Base-by-base conservation (phyloP, 2,329 filamentous ascomycete genomes). In the Talaromyces sp. region DNA sequence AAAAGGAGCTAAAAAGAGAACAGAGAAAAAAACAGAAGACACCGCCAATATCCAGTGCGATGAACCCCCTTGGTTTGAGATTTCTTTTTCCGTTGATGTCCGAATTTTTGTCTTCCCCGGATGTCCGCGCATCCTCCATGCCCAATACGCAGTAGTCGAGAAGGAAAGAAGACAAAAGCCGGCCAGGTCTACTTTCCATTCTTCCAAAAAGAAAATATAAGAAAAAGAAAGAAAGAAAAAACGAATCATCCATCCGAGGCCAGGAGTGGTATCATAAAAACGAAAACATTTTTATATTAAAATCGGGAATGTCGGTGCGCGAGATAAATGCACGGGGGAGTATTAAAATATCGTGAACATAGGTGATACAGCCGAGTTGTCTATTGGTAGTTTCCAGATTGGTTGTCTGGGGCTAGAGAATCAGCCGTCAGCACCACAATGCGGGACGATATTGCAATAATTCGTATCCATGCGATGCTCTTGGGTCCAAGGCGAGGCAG, bases 371-470 rank as follows among this genome's bases (percentile, higher is more conserved):
- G 59, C 56, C 53, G 30, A 42, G 28, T 40, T 44, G 57, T 60
- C 57, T 67, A 70, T 66, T 68, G 68, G 63, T 69, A 70, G 60
- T 65, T 67, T 63, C 63, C 67, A 65, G 67, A 66, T 65, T 70
- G 68, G 64, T 66, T 69, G 57, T 69, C 66, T 68, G 68, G 65
- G 68, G 67, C 65, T 67, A 68, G 59, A 65, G 65, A 61, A 66
- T 66, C 64, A 69, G 64, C 67, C 63, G 65, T 70, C 68, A 70
- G 68, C 67, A 68, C 63, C 65, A 64, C 62, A 60, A 63, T 66
- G 63, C 61, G 64, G 67, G 64, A 64, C 62, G 63, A 64, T 62
- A 60, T 62, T 59, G 57, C 55, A 58, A 61, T 40, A 53, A 65
- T 66, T 54, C 56, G 57, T 57, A 59, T 63, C 61, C 58, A 65